Evolutionary conservation across 2,329 filamentous ascomycete species (phyloP), one percentile per base, ranked within the genome.

Genomic region (Colletotrichum chlorophyti): DNA sequence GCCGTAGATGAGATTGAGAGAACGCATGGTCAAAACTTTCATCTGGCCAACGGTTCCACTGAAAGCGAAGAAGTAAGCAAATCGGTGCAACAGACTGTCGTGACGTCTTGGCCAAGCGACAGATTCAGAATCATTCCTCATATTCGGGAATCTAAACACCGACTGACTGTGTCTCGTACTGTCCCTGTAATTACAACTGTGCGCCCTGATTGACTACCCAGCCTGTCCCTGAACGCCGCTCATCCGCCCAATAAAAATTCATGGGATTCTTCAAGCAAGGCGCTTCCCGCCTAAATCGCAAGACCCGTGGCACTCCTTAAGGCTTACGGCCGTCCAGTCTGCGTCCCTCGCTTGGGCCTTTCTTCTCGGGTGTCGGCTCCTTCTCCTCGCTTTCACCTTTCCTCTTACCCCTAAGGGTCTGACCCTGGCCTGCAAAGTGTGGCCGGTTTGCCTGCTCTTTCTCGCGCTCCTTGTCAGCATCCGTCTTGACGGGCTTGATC

Each of bases 371-470:
- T 0, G 72, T 71, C 62, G 81, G 79, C 8, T 72, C 69, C 68
- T 81, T 80, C 12, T 78, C 78, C 10, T 82, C 79, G 6, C 66
- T 69, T 3, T 82, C 81, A 3, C 76, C 79, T 76, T 92, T 93
- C 72, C 89, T 89, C 82, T 93, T 96, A 27, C 85, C 82, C 37
- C 86, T 81, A 32, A 97, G 76, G 5, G 90, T 95, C 73, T 97
- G 91, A 0, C 94, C 94, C 64, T 91, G 86, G 0, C 94, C 94
- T 5, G 88, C 86, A 73, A 97, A 97, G 65, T 87, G 86, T n/a
- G 89, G 89, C 63, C 86, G 85, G 59, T 82, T 81, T 4, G 83
- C 81, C n/a, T 86, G 64, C 61, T 86, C 83, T 32, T 86, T 83
- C 58, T 89, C 86, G 60, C 87, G 81, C 48, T 86, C 84, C 70